Conservation (phyloP, 2,329 filamentous ascomycete species). For the Fusarium pseudoanthophilum region DNA sequence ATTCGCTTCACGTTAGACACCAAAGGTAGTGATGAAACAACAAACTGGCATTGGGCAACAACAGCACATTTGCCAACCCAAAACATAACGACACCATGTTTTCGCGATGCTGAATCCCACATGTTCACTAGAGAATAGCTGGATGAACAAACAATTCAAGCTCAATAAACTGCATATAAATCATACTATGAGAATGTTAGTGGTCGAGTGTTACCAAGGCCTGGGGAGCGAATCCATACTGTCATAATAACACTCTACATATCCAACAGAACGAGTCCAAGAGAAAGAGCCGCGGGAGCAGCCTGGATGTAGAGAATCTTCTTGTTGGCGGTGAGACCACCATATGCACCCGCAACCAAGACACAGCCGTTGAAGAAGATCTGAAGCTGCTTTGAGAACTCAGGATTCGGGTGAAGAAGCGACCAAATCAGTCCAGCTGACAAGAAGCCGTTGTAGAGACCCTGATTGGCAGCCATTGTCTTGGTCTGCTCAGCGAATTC, state of each 20-base stretch:
- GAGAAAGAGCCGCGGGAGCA: conserved; percentile 45
- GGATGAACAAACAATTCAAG: neutral
- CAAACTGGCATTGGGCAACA: neutral
- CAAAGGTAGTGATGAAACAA: no score
- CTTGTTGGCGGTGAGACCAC: conserved; percentile 54
- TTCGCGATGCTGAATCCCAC: rapidly evolving
- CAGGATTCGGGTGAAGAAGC: conserved; percentile 56
- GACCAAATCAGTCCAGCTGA: conserved; percentile 60
- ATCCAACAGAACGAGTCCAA: conserved; percentile 45
- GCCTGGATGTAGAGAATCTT: conserved; percentile 59
- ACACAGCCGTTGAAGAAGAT: conserved; percentile 62
- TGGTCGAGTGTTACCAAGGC: neutral
- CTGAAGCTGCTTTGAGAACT: conserved; percentile 56
- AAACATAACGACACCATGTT: neutral
- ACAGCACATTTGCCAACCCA: neutral
- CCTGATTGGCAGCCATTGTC: conserved; percentile 61
- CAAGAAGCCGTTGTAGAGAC: conserved; percentile 65
- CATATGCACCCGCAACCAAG: conserved; percentile 57
- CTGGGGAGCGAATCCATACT: neutral
- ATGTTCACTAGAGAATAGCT: neutral
- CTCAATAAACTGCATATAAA: neutral
- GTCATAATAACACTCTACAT: neutral
- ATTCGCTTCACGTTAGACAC: neutral
- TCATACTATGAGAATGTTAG: neutral
- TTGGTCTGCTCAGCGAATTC: conserved; percentile 59